These are phyloP conservation scores for Luzula sylvatica DNA, from an alignment of 176 grass and related monocot genomes.

Conservation along the genomic window DNA sequence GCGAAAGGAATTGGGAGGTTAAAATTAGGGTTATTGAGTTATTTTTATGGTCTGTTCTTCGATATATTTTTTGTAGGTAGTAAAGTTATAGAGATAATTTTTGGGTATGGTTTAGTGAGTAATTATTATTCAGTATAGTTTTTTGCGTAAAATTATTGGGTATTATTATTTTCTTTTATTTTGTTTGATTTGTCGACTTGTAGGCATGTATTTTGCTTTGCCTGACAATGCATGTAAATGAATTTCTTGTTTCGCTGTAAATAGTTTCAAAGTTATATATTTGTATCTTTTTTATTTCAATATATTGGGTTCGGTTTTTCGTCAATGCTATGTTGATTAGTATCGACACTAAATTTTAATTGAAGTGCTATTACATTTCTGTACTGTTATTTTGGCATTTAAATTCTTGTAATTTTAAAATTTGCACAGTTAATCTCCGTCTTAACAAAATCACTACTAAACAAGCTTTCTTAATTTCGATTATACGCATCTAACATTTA, in stretches of 20 bases:
- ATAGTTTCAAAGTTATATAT: constrained; percentile 15
- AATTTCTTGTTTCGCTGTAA: constrained; percentile 1
- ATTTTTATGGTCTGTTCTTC: constrained; percentile 2
- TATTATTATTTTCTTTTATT: neutral
- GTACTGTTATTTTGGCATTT: too few species aligned
- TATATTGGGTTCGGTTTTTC: too few species aligned
- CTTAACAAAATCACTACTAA: too few species aligned
- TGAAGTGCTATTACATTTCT: too few species aligned
- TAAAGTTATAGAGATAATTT: constrained; percentile 7
- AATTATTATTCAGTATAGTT: constrained; percentile 3
- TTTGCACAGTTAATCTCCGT: too few species aligned
- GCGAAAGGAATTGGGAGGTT: neutral
- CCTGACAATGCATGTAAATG: constrained; percentile 4
- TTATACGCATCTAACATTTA: too few species aligned
- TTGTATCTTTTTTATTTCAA: neutral
- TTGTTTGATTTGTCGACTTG: constrained; percentile 11
- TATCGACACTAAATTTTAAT: too few species aligned
- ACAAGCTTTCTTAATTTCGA: too few species aligned
- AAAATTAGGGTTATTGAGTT: constrained; percentile 5
- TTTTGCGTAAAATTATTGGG: too few species aligned
- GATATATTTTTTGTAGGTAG: constrained; percentile 5
- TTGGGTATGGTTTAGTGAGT: constrained; percentile 16
- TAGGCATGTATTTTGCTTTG: constrained; percentile 2
- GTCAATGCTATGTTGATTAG: too few species aligned
- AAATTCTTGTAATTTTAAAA: too few species aligned